Base-by-base conservation (phyloP, 768 basidiomycete species). In the Rubroboletus pulcherrimus region DNA sequence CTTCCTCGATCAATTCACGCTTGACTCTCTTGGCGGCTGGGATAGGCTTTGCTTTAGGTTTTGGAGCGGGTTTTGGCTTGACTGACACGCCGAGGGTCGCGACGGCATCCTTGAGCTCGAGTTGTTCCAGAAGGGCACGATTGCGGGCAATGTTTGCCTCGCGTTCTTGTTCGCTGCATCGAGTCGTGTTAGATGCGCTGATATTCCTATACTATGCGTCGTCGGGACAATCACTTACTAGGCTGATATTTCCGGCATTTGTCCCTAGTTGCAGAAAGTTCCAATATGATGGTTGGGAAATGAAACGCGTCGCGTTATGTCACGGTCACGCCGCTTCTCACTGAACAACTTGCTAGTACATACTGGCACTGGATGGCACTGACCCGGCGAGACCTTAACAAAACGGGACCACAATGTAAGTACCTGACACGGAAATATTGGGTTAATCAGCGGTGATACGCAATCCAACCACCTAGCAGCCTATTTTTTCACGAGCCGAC, bases 101-200 rank as follows among this genome's bases (percentile, higher is more conserved):
- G 37, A 78, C 77, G 2, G 81, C 82, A 60, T 81, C 80, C 62
- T 81, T 79, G 33, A 90, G 75, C 17, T 88, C 82, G 17, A 93
- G 79, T 64, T 89, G 72, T 59, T 88, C 84, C 37, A 93, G 76
- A 9, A 92, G 75, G 4, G 82, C 85, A 41, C 82, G 84, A 66
- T 93, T 93, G 49, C 87, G 81, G 12, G 87, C 89, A 43, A 93
- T 91, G 63, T 91, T 93, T 9, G 83, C 85, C 66, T 89, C 84
- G 19, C 91, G 84, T 61, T 91, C 86, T 21, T 79, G 73, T 72
- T 91, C 91, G 41, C 82, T 83, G 53, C 40, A 35, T 17, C 0
- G 4, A 30, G 14, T 12, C 9, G 14, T 12, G 26, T 60, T 37
- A 40, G 42, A 46, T 33, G 5, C 10, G 3, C 17, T 19, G 5